A percentile compares a stretch with the other conserved stretches of the same genome.
Evolutionary conservation across 352 stramenopile species (phyloP).

Genomic region (Phytophthora pisi): DNA sequence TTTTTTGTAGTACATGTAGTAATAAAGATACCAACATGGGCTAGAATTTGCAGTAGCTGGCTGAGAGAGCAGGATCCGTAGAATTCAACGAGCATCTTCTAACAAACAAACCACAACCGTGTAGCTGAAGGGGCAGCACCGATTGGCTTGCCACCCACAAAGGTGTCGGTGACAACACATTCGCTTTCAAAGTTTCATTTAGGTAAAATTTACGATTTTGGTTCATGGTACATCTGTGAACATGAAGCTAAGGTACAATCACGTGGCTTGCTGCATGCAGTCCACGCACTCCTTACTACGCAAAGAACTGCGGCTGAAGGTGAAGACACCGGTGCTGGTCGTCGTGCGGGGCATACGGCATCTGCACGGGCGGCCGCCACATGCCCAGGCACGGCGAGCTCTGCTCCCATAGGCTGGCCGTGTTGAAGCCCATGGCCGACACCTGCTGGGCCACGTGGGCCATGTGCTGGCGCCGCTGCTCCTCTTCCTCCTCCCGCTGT

Average conservation of each 20-base stretch:
- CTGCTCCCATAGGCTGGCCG: slow-evolving; percentile 41
- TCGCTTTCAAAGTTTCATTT: background rate
- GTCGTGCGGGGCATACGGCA: background rate
- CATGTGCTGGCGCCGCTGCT: slow-evolving; percentile 11
- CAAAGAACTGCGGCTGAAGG: slow-evolving; percentile 21
- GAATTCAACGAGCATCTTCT: too few species aligned
- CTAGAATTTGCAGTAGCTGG: too few species aligned
- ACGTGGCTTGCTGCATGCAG: background rate
- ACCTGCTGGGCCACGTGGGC: slow-evolving; percentile 22
- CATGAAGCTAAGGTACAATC: background rate
- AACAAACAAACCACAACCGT: too few species aligned
- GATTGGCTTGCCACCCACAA: too few species aligned
- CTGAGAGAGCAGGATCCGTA: too few species aligned
- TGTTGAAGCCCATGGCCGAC: slow-evolving; percentile 30
- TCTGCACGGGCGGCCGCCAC: slow-evolving; percentile 21
- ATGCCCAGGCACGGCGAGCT: slow-evolving; percentile 2
- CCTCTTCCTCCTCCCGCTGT: background rate
- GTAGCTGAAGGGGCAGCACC: too few species aligned
- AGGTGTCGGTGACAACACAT: too few species aligned
- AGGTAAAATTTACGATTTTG: background rate
- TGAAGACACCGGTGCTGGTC: slow-evolving; percentile 9
- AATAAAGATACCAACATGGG: too few species aligned
- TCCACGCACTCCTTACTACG: background rate
- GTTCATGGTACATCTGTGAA: background rate
- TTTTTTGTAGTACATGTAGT: too few species aligned